Evolutionary conservation across 768 basidiomycete genomes (phyloP), one percentile per base, ranked within the genome.

Genomic region (Pleurotus tuber-regium): DNA sequence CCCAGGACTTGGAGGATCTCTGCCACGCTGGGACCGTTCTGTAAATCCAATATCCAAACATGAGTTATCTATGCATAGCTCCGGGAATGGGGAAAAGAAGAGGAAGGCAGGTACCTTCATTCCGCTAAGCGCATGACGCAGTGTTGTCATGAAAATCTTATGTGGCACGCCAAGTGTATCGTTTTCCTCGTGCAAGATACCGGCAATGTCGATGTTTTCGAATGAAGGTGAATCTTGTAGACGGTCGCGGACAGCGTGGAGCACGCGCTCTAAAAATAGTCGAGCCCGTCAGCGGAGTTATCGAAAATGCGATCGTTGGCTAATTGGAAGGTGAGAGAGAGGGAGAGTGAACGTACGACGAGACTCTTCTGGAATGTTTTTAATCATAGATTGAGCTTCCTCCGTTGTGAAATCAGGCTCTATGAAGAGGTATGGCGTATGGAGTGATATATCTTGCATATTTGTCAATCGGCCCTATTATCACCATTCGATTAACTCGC

Each of bases 121-220:
- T 2, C 86, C 94, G 1, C 87, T 93, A 57, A 97, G 63, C 2
- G 87, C 88, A 61, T 89, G 81, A 47, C 95, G 70, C 44, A 96
- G 66, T 0, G 82, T 77, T 1, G 78, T 85, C 83, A 94, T 86
- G 57, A 91, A 82, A 18, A 70, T 57, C 46, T 79, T 85, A 38
- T 67, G 67, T 46, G 74, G 69, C 10, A 79, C 51, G 2, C 64
- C 67, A 1, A 73, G 58, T 26, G 59, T 63, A 28, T 71, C 66
- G 28, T 71, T 74, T 56, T 76, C 75, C 10, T 73, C 66, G 23
- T 81, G 74, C 6, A 87, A 60, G 4, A 76, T 42, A 10, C 61
- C 54, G 1, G 65, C 57, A 10, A 83, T 35, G 14, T 70, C 66
- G 14, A 66, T 60, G 9, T 61, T 55, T 4, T 72, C 64, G 78